Base-by-base conservation (phyloP, 768 basidiomycete genomes). In the Gymnopilus junonius region DNA sequence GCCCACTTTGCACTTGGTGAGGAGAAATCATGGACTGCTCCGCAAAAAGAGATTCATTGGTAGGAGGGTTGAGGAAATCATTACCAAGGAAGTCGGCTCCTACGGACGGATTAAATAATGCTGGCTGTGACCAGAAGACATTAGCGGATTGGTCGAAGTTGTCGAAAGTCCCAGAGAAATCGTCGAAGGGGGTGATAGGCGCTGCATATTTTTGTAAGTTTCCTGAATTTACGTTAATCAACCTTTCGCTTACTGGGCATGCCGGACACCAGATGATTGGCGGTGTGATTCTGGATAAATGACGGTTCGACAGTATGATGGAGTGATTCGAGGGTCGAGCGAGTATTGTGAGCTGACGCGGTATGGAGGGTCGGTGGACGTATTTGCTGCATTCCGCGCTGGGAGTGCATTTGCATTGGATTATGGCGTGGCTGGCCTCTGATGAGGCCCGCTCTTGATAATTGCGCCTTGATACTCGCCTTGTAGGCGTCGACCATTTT, bases 401-500 rank as follows among this genome's bases (percentile, higher is more conserved):
- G 69, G 3, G 66, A 27, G n/a, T 80, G 74, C 51, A 75, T 71
- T 65, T 80, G 77, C 58, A 82, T 69, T 61, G 83, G 79, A 61
- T 85, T 82, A 50, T 88, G 78, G 21, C 91, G 87, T 14, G 91
- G 92, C 71, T 93, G 91, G 42, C 92, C 92, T 34, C 92, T 89
- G 67, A 94, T 93, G 71, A 92, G 85, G 64, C 91, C 91, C 45
- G 87, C 87, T 65, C 87, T 82, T 42, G 89, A 88, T 59, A 94
- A 82, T 71, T 93, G 89, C 32, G 89, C 85, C 75, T 93, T 94
- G 75, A 94, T 94, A 63, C 87, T 84, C 20, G 90, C 91, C 75
- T 93, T 93, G 82, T 93, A 94, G 50, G 82, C 83, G 69, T 93
- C 90, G 51, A 93, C 92, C 8, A 85, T 86, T 65, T 88, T 87